Conservation (phyloP, 2,329 filamentous ascomycete genomes). For the Sporothrix euskadiensis region DNA sequence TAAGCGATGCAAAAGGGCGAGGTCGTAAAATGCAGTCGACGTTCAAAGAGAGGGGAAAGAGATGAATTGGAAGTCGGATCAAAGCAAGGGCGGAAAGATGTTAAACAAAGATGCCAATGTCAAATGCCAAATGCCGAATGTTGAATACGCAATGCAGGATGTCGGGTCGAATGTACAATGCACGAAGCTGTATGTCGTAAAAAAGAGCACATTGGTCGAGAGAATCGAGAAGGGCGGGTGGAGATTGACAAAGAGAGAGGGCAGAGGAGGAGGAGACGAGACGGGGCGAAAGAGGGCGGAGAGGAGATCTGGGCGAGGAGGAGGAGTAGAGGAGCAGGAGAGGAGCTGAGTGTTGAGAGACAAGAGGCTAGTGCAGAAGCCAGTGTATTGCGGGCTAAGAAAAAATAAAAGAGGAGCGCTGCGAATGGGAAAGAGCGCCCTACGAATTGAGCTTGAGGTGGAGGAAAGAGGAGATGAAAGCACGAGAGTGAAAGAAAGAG, state of each 20-base stretch:
- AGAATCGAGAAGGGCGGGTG: neutral
- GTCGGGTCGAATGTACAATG: neutral
- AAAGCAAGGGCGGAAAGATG: neutral
- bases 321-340: neutral
- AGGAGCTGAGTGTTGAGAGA: constrained; percentile 21
- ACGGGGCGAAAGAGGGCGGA: constrained; percentile 4
- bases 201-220: neutral
- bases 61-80: neutral
- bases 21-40: neutral
- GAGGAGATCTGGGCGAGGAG: neutral
- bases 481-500: neutral
- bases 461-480: neutral
- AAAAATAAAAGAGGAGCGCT: constrained; percentile 10
- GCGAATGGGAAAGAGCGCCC: neutral
- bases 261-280: neutral
- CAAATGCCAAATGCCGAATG: neutral
- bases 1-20: neutral
- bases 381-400: constrained; percentile 16
- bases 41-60: neutral
- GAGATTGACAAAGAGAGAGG: neutral
- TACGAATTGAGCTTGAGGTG: constrained; percentile 14
- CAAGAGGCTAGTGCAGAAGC: constrained; percentile 6
- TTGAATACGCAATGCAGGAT: neutral
- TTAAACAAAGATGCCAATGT: neutral
- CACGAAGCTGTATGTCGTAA: neutral